Conservation (phyloP, 2,329 filamentous ascomycete species). For the Stemphylium beticola region DNA sequence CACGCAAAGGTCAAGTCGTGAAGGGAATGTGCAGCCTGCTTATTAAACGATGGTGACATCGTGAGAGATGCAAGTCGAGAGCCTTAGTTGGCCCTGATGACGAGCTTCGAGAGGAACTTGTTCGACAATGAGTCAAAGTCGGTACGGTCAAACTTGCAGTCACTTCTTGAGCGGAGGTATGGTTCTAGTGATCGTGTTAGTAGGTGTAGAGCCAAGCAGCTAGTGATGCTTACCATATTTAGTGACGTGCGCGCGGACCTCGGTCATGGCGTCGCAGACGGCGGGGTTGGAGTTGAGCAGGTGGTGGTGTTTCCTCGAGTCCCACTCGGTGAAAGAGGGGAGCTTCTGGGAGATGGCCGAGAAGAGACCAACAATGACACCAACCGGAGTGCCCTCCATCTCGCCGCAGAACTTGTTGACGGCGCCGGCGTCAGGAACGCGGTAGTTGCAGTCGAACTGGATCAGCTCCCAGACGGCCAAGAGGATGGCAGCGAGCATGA, state of each 20-base stretch:
- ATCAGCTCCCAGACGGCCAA: conserved; percentile 98
- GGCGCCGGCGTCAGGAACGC: conserved; percentile 79
- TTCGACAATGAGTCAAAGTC: conserved; percentile 96
- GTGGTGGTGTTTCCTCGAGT: conserved; percentile 88
- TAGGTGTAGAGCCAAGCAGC: conserved; percentile 13
- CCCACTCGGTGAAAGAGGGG: conserved; percentile 91
- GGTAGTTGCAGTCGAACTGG: conserved; percentile 98
- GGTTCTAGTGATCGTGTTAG: conserved; percentile 69
- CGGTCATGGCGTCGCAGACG: conserved; percentile 94
- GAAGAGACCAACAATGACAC: conserved; percentile 95
- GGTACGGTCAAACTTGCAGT: conserved; percentile 83
- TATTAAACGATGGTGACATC: conserved; percentile 15
- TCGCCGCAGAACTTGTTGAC: conserved; percentile 95
- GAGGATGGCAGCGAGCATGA: conserved; percentile 92
- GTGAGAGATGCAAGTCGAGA: conserved; percentile 2
- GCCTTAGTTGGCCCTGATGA: conserved; percentile 85
- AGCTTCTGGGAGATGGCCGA: conserved; percentile 98
- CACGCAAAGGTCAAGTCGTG: conserved; percentile 21
- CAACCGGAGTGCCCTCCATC: conserved; percentile 95
- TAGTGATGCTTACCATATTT: conserved; percentile 78
- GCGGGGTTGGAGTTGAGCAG: conserved; percentile 88
- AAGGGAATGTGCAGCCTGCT: conserved; percentile 22
- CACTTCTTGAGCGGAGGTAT: conserved; percentile 81
- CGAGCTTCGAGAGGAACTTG: conserved; percentile 95
- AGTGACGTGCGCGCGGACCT: conserved; percentile 88